Base-by-base conservation (phyloP, 768 basidiomycete genomes). In the Favolaschia claudopus region DNA sequence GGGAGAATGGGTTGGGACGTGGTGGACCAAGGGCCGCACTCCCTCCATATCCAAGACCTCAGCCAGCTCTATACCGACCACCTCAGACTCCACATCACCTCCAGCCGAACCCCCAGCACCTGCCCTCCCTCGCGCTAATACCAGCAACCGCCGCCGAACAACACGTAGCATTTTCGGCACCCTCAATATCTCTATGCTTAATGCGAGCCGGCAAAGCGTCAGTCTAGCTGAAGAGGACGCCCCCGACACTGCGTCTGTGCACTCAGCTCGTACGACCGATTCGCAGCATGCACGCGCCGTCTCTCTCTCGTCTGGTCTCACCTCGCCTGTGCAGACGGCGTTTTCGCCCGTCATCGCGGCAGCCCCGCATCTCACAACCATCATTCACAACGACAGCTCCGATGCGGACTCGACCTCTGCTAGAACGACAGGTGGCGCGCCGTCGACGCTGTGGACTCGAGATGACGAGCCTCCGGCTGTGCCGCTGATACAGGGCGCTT, bases 1-100 rank as follows among this genome's bases (percentile, higher is more conserved):
- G 43, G 85, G 88, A 19, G 87, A 89, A 44, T 93, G 91, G 91
- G 85, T 92, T 81, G 89, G 91, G 0, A 85, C 83, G 0, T 90
- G 85, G 87, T 88, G 89, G 81, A 78, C 75, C 17, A 87, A 87
- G 69, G 79, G 83, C 31, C 83, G 72, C 42, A 51, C 72, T 17
- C 70, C 73, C 27, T 25, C 53, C 54, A 31, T 20, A 45, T 51
- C 57, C 63, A 38, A 64, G 39, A 25, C 62, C 43, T 15, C 56
- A 65, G 34, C 65, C 60, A 4, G 68, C 71, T 50, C 50, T 60
- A 13, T 48, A 56, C 20, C 67, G 67, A 31, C 66, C 60, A 43
- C 55, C 58, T 27, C 58, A 55, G 24, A 40, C 54, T 27, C 58
- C 69, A 20, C 38, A 20, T 29, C 49, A 15, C 15, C 49, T 7